Conservation (phyloP, 495 filamentous ascomycete species). For the Penicillium alfredii region DNA sequence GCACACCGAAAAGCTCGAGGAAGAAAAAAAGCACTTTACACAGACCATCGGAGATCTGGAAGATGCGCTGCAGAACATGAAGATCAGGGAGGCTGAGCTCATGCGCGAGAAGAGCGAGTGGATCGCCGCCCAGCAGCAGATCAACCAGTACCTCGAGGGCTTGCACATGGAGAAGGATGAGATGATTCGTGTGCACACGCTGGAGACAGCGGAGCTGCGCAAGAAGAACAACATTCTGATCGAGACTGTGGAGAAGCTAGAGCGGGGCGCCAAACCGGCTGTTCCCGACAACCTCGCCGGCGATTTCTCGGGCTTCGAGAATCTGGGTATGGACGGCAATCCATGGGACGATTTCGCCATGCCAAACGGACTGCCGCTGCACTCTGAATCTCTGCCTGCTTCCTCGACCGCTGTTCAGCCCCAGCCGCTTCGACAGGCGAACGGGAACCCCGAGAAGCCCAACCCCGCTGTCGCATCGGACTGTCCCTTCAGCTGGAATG, state of each 20-base stretch:
- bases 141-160: conserved; percentile 67
- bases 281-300: conserved; percentile 56
- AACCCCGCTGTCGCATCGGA: conserved; percentile 48
- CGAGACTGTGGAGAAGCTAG: conserved; percentile 75
- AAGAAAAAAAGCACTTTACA: conserved; percentile 89
- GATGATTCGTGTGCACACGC: conserved; percentile 78
- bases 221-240: conserved; percentile 90
- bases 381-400: conserved; percentile 38
- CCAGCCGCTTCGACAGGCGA: conserved; percentile 19
- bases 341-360: conserved; percentile 78
- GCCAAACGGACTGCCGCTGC: conserved; percentile 51
- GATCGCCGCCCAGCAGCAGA: conserved; percentile 60
- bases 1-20: conserved; percentile 93
- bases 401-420: conserved; percentile 13
- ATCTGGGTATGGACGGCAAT: conserved; percentile 66
- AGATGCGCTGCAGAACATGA: conserved; percentile 60
- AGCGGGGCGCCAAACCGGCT: conserved; percentile 57
- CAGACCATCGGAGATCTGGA: conserved; percentile 69
- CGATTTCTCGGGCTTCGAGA: conserved; percentile 76
- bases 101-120: conserved; percentile 63
- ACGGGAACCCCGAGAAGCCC: conserved; percentile 60
- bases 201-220: conserved; percentile 89
- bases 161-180: conserved; percentile 87
- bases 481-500: conserved; percentile 52
- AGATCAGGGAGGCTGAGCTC: conserved; percentile 52